Conservation (phyloP, 139 green algal genomes). For the Prasinococcaceae sp. region DNA sequence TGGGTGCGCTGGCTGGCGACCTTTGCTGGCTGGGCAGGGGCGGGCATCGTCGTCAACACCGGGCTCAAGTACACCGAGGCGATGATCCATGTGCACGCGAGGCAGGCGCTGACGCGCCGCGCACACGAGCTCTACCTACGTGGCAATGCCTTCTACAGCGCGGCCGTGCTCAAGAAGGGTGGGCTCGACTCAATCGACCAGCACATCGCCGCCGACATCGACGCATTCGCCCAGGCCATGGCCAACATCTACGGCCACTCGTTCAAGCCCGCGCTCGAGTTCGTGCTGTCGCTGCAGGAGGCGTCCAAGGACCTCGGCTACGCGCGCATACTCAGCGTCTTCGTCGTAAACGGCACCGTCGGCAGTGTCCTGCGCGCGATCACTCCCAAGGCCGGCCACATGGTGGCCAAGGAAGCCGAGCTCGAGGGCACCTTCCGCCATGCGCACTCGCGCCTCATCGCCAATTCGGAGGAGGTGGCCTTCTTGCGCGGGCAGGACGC, state of each 20-base stretch:
- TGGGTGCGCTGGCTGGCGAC: constrained; percentile 14
- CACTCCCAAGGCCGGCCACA: constrained; percentile 9
- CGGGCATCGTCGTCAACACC: constrained; percentile 10
- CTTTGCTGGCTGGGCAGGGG: constrained; percentile 12
- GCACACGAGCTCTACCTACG: constrained; percentile 19
- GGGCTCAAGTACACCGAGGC: constrained; percentile 12
- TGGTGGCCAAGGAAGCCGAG: constrained; percentile 6
- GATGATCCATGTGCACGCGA: constrained; percentile 12
- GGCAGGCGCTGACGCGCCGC: constrained; percentile 9
- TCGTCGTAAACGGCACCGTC: constrained; percentile 11
- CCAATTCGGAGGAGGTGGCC: constrained; percentile 19
- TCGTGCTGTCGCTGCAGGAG: constrained; percentile 13
- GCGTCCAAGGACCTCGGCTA: constrained; percentile 19
- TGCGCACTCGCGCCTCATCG: constrained; percentile 13
- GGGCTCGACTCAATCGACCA: constrained; percentile 17
- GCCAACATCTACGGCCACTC: constrained; percentile 17
- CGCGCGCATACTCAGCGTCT: constrained; percentile 10
- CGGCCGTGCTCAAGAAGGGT: constrained; percentile 10
- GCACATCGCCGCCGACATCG: constrained; percentile 20
- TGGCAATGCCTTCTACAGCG: constrained; percentile 20
- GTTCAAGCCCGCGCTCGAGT: constrained; percentile 25
- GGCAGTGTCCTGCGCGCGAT: constrained; percentile 9
- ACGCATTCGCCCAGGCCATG: constrained; percentile 7
- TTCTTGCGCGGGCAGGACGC: constrained; percentile 10
- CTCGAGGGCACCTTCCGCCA: constrained; percentile 17